phyloP scores from a whole-genome alignment of 2,329 filamentous ascomycete genomes.

The Fusarium pseudonygamai region DNA sequence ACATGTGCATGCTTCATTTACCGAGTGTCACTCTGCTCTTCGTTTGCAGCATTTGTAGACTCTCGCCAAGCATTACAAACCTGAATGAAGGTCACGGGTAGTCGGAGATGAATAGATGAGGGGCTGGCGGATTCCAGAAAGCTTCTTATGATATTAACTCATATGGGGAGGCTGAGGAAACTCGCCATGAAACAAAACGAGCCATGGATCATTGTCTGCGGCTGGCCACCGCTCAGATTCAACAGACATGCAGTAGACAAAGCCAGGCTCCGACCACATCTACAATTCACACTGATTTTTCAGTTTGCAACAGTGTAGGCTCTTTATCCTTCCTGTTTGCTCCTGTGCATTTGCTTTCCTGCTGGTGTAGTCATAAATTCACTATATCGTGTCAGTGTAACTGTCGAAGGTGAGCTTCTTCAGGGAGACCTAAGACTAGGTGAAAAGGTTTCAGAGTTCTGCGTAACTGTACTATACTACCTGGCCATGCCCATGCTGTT shows the following conservation, averaged over 20 bases:
- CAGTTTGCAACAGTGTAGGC: too few relatives aligned
- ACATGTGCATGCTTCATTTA: background rate
- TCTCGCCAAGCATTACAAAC: background rate
- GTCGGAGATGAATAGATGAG: accelerated
- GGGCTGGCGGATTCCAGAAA: background rate
- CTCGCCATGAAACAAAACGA: too few relatives aligned
- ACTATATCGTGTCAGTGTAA: too few relatives aligned
- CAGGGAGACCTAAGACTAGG: too few relatives aligned
- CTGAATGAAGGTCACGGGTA: background rate
- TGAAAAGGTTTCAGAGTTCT: too few relatives aligned
- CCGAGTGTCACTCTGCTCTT: background rate
- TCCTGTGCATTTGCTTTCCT: background rate
- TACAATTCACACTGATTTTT: accelerated
- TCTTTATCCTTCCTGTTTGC: background rate
- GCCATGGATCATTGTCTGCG: too few relatives aligned
- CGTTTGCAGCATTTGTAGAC: background rate
- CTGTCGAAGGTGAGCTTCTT: background rate
- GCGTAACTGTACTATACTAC: too few relatives aligned
- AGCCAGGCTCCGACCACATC: too few relatives aligned
- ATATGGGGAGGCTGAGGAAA: too few relatives aligned
- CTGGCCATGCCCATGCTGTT: background rate
- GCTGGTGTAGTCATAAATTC: background rate
- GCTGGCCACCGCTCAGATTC: too few relatives aligned
- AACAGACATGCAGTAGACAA: too few relatives aligned
- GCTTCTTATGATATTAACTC: too few relatives aligned